Conservation (phyloP, 208 protist species). For the Leishmania major region DNA sequence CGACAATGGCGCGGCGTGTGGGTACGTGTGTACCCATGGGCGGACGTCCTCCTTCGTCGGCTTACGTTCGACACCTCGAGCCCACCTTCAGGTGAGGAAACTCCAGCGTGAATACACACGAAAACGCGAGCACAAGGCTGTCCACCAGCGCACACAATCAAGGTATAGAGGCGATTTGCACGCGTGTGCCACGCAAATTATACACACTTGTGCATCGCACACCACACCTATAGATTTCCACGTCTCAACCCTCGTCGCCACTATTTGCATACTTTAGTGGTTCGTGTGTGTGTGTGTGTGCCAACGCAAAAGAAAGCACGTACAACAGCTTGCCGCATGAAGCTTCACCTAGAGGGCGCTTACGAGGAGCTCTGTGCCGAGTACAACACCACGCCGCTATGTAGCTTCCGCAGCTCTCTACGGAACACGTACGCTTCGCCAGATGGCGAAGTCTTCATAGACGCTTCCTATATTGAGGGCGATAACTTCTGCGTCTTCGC, state of each 20-base stretch:
- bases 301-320: not conserved
- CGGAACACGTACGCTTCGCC: slow-evolving; percentile 16
- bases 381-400: slow-evolving; percentile 22
- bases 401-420: slow-evolving; percentile 12
- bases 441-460: slow-evolving; percentile 34
- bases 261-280: not conserved
- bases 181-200: not conserved
- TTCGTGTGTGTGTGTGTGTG: not conserved
- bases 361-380: slow-evolving; percentile 29
- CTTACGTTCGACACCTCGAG: not conserved
- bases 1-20: not conserved
- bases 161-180: not conserved
- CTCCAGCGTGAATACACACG: not conserved
- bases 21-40: no score
- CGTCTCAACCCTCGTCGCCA: not conserved
- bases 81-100: not conserved
- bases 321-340: slow-evolving; percentile 11
- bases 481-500: slow-evolving; percentile 35
- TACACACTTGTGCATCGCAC: not conserved
- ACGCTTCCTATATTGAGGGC: slow-evolving; percentile 28
- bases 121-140: not conserved
- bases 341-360: slow-evolving; percentile 20
- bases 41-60: not conserved
- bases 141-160: not conserved
- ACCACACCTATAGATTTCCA: not conserved